Percentiles rank a stretch among this genome's conserved stretches.
These are phyloP conservation scores for Neurospora sp. DNA, from an alignment of 495 filamentous ascomycete genomes.

Conservation along the genomic window DNA sequence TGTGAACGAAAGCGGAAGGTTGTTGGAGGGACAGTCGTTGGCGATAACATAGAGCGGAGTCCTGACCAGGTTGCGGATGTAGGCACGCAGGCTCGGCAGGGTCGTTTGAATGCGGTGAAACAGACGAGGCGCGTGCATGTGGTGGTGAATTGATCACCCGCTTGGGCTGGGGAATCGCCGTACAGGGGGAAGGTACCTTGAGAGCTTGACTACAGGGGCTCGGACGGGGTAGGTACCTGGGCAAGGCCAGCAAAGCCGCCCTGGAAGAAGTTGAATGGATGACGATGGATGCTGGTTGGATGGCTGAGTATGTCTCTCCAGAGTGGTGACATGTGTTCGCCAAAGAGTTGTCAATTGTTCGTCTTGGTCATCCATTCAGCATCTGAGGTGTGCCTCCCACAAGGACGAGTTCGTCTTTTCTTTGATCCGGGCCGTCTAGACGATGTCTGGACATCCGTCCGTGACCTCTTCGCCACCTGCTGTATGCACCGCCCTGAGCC, in stretches of 20 bases:
- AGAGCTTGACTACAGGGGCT: background rate
- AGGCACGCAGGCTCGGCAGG: background rate
- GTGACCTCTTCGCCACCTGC: background rate
- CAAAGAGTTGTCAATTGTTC: background rate
- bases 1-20: background rate
- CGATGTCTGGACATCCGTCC: background rate
- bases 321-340: background rate
- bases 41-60: background rate
- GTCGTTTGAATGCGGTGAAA: background rate
- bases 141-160: background rate
- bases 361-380: background rate
- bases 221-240: background rate
- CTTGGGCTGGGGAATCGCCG: background rate
- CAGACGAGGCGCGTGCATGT: background rate
- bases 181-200: background rate
- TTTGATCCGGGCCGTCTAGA: background rate
- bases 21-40: background rate
- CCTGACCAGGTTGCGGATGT: background rate
- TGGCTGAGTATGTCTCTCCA: background rate
- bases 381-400: no score
- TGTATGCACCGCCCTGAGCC: background rate
- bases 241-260: background rate
- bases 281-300: background rate
- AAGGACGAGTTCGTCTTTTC: background rate
- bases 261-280: background rate